Evolutionary conservation across 306 rosid species (phyloP).

Genomic region (Rosa chinensis): DNA sequence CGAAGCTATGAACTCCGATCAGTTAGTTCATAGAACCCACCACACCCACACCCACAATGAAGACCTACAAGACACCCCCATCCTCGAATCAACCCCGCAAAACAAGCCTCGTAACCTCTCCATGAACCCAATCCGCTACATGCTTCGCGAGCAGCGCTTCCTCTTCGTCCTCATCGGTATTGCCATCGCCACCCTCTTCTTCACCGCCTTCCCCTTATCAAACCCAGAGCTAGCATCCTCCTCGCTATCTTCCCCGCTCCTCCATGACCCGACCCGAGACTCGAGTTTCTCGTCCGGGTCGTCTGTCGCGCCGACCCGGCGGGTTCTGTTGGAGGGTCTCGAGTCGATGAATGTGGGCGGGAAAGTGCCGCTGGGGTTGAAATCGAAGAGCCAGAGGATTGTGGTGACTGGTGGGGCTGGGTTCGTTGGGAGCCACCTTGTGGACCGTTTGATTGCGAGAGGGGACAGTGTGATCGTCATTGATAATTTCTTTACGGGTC

Average conservation of each 20-base stretch:
- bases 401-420: conserved; percentile 96
- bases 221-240: not conserved
- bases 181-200: conserved; percentile 43
- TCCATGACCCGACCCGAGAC: not conserved
- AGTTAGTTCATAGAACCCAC: conserved; percentile 45
- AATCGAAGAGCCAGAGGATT: conserved; percentile 48
- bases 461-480: conserved; percentile 85
- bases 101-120: not conserved
- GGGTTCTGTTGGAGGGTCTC: conserved; percentile 40
- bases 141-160: conserved; percentile 34
- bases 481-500: conserved; percentile 83
- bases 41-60: conserved; percentile 13
- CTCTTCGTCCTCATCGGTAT: conserved; percentile 38
- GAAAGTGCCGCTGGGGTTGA: conserved; percentile 43
- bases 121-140: conserved; percentile 12
- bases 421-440: conserved; percentile 92
- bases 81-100: not conserved
- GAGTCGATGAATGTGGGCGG: conserved; percentile 19
- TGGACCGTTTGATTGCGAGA: conserved; percentile 76
- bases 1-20: conserved; percentile 36
- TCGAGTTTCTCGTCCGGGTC: not conserved
- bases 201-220: conserved; percentile 33
- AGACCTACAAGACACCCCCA: not conserved
- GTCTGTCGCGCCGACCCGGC: conserved; percentile 21
- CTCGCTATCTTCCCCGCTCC: not conserved